Percentiles rank a stretch among this genome's conserved stretches.
Evolutionary conservation across 352 stramenopile genomes (phyloP).

Genomic region (Globisporangium yorkense): DNA sequence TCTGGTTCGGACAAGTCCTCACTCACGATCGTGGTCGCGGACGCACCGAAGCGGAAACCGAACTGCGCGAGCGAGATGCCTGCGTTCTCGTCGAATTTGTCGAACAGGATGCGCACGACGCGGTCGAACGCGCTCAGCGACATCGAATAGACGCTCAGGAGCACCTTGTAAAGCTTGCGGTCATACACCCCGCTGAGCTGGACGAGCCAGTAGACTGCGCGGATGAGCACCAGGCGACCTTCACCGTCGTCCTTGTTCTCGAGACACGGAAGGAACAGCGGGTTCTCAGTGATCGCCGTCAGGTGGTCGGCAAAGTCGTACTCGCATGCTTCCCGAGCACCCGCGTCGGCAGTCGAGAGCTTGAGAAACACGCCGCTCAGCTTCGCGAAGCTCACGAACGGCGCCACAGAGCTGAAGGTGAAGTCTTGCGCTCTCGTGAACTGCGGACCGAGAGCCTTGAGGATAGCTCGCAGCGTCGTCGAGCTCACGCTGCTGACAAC

Average conservation of each 20-base stretch:
- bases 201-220: slow-evolving; percentile 36
- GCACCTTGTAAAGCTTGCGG: slow-evolving; percentile 42
- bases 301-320: slow-evolving; percentile 39
- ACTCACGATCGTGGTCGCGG: slow-evolving; percentile 21
- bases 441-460: slow-evolving; percentile 18
- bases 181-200: slow-evolving; percentile 35
- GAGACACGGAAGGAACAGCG: slow-evolving; percentile 25
- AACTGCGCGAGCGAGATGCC: slow-evolving; percentile 35
- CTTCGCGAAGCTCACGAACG: slow-evolving; percentile 28
- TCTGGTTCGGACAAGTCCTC: slow-evolving; percentile 5
- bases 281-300: slow-evolving; percentile 19
- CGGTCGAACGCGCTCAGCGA: slow-evolving; percentile 59
- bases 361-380: slow-evolving; percentile 29
- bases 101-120: slow-evolving; percentile 41
- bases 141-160: slow-evolving; percentile 66
- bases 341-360: slow-evolving; percentile 17
- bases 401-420: slow-evolving; percentile 9
- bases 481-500: neutral
- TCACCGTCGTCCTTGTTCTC: slow-evolving; percentile 5
- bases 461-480: slow-evolving; percentile 1
- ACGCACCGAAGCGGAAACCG: slow-evolving; percentile 70
- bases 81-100: slow-evolving; percentile 43
- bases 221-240: slow-evolving; percentile 27
- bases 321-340: slow-evolving; percentile 2
- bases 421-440: slow-evolving; percentile 18